Percentiles rank a stretch among this genome's conserved stretches.
These are phyloP conservation scores for Kluyveromyces marxianus DNA, from an alignment of 1,139 yeast species.

Conservation along the genomic window DNA sequence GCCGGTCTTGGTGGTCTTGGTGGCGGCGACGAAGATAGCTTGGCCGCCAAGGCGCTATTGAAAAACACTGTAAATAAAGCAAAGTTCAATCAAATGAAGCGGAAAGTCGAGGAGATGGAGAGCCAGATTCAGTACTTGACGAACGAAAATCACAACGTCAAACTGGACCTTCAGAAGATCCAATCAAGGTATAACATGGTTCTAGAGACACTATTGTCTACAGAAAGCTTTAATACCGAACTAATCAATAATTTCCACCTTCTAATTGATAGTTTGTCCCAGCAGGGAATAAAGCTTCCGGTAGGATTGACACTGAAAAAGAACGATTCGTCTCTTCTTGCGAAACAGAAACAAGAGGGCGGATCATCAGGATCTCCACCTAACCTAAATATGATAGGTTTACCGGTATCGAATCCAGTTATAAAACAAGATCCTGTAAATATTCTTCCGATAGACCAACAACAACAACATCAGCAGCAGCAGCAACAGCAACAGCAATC, in stretches of 20 bases:
- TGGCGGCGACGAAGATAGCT: constrained; percentile 8
- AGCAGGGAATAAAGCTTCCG: constrained; percentile 62
- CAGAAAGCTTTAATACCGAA: constrained; percentile 51
- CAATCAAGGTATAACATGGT: constrained; percentile 57
- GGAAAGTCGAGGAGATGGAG: constrained; percentile 32
- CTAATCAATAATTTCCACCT: constrained; percentile 44
- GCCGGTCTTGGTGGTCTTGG: background rate
- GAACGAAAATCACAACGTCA: constrained; percentile 37
- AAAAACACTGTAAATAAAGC: constrained; percentile 23
- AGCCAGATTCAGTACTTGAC: constrained; percentile 39
- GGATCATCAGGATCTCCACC: background rate
- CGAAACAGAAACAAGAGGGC: background rate
- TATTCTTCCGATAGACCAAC: constrained; percentile 2
- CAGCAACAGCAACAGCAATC: no score
- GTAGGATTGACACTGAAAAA: constrained; percentile 33
- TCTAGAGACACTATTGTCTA: constrained; percentile 50
- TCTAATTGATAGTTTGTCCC: constrained; percentile 42
- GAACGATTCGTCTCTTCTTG: constrained; percentile 28
- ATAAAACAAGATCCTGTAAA: background rate
- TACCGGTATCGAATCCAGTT: background rate
- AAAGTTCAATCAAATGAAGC: constrained; percentile 20
- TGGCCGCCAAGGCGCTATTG: constrained; percentile 14
- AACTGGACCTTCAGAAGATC: constrained; percentile 38
- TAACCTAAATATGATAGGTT: background rate
- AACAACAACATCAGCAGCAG: no score